Evolutionary conservation across 441 rosid species (phyloP), one percentile per base, ranked within the genome.

Genomic region (Mallotus japonicus): DNA sequence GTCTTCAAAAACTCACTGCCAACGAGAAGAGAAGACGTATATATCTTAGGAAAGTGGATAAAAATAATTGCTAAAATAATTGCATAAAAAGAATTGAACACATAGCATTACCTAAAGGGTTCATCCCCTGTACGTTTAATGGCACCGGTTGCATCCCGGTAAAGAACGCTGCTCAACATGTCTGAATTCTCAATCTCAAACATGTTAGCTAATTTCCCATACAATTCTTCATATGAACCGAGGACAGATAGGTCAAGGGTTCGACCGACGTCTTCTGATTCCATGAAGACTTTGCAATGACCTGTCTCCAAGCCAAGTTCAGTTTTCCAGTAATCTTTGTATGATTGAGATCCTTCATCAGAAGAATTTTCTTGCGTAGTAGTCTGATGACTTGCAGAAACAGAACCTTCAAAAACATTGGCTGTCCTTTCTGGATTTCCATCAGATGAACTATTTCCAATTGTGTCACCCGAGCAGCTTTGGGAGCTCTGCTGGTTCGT

Each of bases 251-350:
- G 80, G 76, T 94, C 91, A 8, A 94, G 87, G 6, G 93, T 92
- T 74, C 97, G 85, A 46, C 96, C 97, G 3, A 92, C 87, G 58
- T 92, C 92, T 59, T 95, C 99, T 0, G 97, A 89, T 77, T 91
- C 92, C 93, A 88, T 79, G 74, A 90, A 94, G 49, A 94, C 95
- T 78, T 92, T 92, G 87, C 99, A 92, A 49, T 90, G 94, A 42
- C 90, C 93, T 0, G 84, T 85, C 73, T 86, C 93, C 72, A 85
- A 76, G 65, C 82, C 64, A 2, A 77, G 76, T 53, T 85, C 83
- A 37, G 73, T 50, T 60, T 77, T 82, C 72, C 75, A 76, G n/a
- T 73, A 83, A 76, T 79, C 85, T 73, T 82, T 85, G 76, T 78
- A 80, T 73, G 87, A 82, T 17, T 87, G 86, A 22, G 90, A 89